phyloP scores from a whole-genome alignment of 352 stramenopile genomes.

The Pythium dissotocum region DNA sequence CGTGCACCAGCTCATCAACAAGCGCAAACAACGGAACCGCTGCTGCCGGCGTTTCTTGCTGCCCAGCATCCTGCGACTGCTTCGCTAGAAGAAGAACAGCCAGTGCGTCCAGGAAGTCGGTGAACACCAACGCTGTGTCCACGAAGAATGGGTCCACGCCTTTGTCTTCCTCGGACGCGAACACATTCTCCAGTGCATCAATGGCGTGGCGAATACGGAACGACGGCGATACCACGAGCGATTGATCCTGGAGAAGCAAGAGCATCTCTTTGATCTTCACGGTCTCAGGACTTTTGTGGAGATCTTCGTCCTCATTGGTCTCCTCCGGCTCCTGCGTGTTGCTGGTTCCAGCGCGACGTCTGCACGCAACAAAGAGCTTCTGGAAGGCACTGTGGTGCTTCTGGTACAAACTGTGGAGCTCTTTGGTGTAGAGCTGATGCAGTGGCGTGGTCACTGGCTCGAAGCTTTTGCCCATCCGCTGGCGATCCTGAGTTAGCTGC shows the following conservation, averaged over 20 bases:
- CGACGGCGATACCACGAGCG: conserved; percentile 10
- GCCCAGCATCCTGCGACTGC: conserved; percentile 30
- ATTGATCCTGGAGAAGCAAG: conserved; percentile 16
- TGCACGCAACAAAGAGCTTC: conserved; percentile 34
- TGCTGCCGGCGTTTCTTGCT: not conserved
- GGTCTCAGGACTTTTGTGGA: not conserved
- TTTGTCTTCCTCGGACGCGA: conserved; percentile 6
- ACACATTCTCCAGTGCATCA: conserved; percentile 17
- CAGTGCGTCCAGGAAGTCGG: conserved; percentile 59
- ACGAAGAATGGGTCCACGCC: conserved; percentile 53
- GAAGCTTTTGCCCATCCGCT: conserved; percentile 27
- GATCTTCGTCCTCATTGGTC: conserved; percentile 4
- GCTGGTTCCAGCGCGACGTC: not conserved
- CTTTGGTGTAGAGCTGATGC: conserved; percentile 42
- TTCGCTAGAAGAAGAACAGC: conserved; percentile 50
- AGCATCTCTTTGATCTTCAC: conserved; percentile 28
- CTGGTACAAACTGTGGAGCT: conserved; percentile 38
- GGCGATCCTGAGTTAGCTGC: conserved; percentile 36
- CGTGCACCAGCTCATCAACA: conserved; percentile 48
- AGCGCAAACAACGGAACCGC: conserved; percentile 34
- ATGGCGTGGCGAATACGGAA: conserved; percentile 31
- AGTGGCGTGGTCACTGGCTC: conserved; percentile 24
- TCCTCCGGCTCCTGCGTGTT: not conserved
- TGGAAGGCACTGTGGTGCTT: conserved; percentile 44
- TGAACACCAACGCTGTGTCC: conserved; percentile 48